Conservation (phyloP, 495 filamentous ascomycete species). For the Aspergillus coremiiformis region DNA sequence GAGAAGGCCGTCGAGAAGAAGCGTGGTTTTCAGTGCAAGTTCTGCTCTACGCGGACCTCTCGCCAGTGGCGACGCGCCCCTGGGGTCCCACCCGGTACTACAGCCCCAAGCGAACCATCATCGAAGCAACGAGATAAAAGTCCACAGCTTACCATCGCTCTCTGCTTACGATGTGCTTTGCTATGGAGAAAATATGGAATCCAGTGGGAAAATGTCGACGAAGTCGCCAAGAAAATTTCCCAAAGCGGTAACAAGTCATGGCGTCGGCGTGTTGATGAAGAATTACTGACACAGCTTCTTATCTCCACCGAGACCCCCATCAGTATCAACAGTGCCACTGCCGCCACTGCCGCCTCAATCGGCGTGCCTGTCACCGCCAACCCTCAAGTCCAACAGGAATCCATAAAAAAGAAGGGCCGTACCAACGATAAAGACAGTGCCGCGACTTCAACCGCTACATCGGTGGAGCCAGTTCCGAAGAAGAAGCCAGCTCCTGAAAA, state of each 20-base stretch:
- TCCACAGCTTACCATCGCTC: constrained; percentile 66
- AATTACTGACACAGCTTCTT: constrained; percentile 73
- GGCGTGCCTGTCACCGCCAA: constrained; percentile 38
- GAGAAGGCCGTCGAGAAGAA: constrained; percentile 75
- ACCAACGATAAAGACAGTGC: constrained; percentile 37
- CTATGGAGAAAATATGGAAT: constrained; percentile 94
- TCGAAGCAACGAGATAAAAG: constrained; percentile 64
- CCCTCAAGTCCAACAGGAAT: constrained; percentile 39
- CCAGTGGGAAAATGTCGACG: constrained; percentile 92
- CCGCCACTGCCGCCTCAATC: constrained; percentile 38
- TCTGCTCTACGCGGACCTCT: constrained; percentile 70
- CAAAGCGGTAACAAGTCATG: constrained; percentile 75
- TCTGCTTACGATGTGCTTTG: constrained; percentile 83
- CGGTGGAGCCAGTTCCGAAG: constrained; percentile 48
- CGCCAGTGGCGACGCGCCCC: constrained; percentile 91
- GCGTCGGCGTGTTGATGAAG: constrained; percentile 86
- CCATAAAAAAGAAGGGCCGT: constrained; percentile 56
- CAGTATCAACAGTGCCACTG: constrained; percentile 38
- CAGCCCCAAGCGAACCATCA: constrained; percentile 59
- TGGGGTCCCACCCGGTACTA: constrained; percentile 60
- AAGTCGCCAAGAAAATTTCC: constrained; percentile 82
- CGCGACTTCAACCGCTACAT: constrained; percentile 37
- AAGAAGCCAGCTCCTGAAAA: constrained; percentile 53
- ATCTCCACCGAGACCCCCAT: constrained; percentile 46
- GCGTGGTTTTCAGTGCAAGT: constrained; percentile 88